Conservation (phyloP, 1,284 basidiomycete genomes). For the Pyrrhoderma noxium region DNA sequence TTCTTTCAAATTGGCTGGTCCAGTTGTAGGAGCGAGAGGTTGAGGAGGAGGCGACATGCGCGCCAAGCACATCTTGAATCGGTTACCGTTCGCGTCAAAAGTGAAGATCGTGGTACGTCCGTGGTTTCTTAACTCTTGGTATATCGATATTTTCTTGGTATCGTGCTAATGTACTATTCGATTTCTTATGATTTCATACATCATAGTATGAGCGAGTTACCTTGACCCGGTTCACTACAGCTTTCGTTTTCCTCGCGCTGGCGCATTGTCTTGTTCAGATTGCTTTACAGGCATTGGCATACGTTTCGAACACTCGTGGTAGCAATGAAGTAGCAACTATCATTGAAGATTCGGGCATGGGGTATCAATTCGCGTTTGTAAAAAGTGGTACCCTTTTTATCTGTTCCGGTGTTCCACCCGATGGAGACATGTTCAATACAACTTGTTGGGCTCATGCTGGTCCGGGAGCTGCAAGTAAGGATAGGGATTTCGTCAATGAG, state of each 20-base stretch:
- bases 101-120: constrained; percentile 18
- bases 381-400: constrained; percentile 9
- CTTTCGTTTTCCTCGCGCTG: constrained; percentile 17
- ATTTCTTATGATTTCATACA: too few relatives aligned
- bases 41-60: constrained; percentile 12
- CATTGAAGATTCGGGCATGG: constrained; percentile 1
- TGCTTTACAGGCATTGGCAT: constrained; percentile 10
- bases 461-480: neutral
- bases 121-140: neutral
- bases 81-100: constrained; percentile 5
- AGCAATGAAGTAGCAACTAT: constrained; percentile 1
- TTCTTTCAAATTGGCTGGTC: constrained; percentile 1
- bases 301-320: constrained; percentile 5
- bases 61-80: constrained; percentile 16
- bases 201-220: constrained; percentile 21
- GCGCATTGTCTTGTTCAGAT: constrained; percentile 17
- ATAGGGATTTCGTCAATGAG: neutral
- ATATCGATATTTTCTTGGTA: neutral
- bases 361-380: constrained; percentile 11
- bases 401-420: constrained; percentile 10
- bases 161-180: too few relatives aligned
- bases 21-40: constrained; percentile 1
- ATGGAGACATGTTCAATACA: constrained; percentile 1
- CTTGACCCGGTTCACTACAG: constrained; percentile 15
- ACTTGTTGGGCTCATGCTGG: constrained; percentile 15